These are phyloP conservation scores for Senecio squalidus DNA, from an alignment of 140 eudicot genomes.

Conservation along the genomic window DNA sequence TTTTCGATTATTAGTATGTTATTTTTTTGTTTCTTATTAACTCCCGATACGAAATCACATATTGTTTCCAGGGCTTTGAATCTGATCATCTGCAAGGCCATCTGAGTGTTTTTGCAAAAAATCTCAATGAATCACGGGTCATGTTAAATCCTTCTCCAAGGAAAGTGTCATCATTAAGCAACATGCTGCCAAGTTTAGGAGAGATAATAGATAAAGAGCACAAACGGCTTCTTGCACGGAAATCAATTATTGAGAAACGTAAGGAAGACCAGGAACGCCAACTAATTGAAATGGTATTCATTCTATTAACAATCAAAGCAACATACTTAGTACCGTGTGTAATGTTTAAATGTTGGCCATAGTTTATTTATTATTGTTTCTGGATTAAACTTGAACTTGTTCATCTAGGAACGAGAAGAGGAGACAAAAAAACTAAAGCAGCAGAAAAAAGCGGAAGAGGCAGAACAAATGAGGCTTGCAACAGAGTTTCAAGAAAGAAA, in stretches of 20 bases:
- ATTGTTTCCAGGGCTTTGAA: conserved; percentile 49
- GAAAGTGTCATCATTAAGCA: conserved; percentile 46
- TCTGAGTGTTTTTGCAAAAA: conserved; percentile 45
- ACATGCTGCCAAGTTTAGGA: conserved; percentile 47
- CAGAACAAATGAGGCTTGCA: conserved; percentile 72
- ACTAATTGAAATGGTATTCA: conserved; percentile 68
- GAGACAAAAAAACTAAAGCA: conserved; percentile 58
- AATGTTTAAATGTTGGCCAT: not conserved
- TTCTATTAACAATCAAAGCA: not conserved
- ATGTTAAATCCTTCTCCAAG: conserved; percentile 53
- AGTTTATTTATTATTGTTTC: not conserved
- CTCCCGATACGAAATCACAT: not conserved
- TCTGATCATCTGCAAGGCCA: conserved; percentile 61
- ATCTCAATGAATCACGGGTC: conserved; percentile 49
- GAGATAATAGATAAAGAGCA: conserved; percentile 77
- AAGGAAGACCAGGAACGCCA: conserved; percentile 91
- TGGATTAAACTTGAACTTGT: not conserved
- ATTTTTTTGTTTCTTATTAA: too few relatives aligned
- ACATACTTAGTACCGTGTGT: not conserved
- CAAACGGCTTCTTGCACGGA: conserved; percentile 84
- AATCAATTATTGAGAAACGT: conserved; percentile 76
- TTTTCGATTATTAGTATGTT: not conserved
- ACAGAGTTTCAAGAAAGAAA: conserved; percentile 62
- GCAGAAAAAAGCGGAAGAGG: conserved; percentile 68
- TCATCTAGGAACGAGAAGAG: conserved; percentile 64